Base-by-base conservation (phyloP, 257 asterid genomes). In the Ilex aquifolium region DNA sequence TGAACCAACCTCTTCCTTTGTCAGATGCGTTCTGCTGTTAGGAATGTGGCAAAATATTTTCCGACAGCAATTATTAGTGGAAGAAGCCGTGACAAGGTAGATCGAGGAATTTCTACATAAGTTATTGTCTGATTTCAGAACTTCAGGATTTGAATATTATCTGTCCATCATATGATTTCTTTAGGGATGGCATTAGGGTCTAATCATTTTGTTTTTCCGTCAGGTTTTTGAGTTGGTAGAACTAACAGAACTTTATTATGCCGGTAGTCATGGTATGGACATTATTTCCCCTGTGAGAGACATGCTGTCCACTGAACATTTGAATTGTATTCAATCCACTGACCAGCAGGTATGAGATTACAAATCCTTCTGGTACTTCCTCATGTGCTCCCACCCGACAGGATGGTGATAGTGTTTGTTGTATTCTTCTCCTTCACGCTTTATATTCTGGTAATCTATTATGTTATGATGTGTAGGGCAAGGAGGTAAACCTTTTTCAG, bases 401-500 rank as follows among this genome's bases (percentile, higher is more conserved):
- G 8, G 42, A 36, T 46, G 13, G 52, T 7, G 15, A 46, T 10
- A 5, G 1, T 46, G 52, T 46, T 46, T 46, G 52, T 46, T 46
- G 3, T 3, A 10, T 46, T 46, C 10, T 46, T 46, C n/a, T 14
- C 10, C 4, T 10, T 46, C n/a, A 46, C 3, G 10, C 3, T 0
- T 4, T 3, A 46, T 59, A 57, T 57, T 27, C 9, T 63, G 39
- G 8, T 10, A 31, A 16, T 57, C 13, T 46, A 10, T 46, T 46
- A 32, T 12, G 55, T 59, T 30, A 59, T 66, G 46, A 2, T 60
- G 61, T 60, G 62, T 75, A 91, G 96, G 95, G 86, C 29, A 80
- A 84, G 78, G 96, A 76, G 72, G 84, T 79, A 14, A 83, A 83
- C 68, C 76, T 91, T n/a, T 91, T 91, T 81, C 96, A 91, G 79